Evolutionary conservation across 2,329 filamentous ascomycete species (phyloP).

Genomic region (Fusarium kyushuense): DNA sequence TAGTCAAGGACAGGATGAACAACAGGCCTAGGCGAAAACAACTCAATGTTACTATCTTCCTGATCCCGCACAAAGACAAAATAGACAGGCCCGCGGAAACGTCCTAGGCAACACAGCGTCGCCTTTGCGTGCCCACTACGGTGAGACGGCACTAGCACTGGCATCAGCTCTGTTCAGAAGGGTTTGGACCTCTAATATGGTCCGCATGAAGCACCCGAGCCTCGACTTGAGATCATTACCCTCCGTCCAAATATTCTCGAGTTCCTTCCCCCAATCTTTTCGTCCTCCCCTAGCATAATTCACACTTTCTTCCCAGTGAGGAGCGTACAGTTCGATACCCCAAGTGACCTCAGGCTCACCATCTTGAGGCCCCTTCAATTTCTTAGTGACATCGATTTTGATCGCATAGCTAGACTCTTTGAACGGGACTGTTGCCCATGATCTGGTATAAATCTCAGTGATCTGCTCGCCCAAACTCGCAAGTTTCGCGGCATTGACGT

Average conservation of each 20-base stretch:
- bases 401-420: conserved; percentile 50
- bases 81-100: conserved; percentile 15
- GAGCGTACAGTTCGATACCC: conserved; percentile 51
- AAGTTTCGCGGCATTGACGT: conserved; percentile 27
- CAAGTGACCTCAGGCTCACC: conserved; percentile 46
- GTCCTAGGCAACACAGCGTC: conserved; percentile 10
- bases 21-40: conserved; percentile 35
- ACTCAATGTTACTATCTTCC: conserved; percentile 1
- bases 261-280: conserved; percentile 50
- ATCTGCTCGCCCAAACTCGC: conserved; percentile 13
- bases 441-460: conserved; percentile 44
- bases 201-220: conserved; percentile 49
- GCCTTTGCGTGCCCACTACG: conserved; percentile 13
- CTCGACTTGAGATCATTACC: conserved; percentile 44
- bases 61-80: neutral
- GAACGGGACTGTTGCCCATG: conserved; percentile 49
- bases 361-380: conserved; percentile 42
- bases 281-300: conserved; percentile 46
- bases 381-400: conserved; percentile 50
- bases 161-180: conserved; percentile 40
- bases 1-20: conserved; percentile 47
- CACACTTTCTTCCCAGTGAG: conserved; percentile 55
- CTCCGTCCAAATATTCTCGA: conserved; percentile 52
- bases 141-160: conserved; percentile 15
- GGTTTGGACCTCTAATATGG: conserved; percentile 50